Percentiles rank a stretch among this genome's conserved stretches.
Evolutionary conservation across 257 asterid species (phyloP).

Genomic region (Gynochthodes officinalis): DNA sequence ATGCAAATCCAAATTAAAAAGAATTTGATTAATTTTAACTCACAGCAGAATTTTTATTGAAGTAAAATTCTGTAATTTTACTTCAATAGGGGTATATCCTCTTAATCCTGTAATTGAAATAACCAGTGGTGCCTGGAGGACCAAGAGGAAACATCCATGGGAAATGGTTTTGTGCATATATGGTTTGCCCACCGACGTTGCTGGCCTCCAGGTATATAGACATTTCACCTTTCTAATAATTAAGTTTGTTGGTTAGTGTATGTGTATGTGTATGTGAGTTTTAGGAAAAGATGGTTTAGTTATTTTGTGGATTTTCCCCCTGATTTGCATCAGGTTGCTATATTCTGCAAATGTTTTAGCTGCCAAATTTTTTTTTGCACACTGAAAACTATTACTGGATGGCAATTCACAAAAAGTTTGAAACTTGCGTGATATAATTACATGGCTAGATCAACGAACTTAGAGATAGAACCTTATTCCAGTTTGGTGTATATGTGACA

Average conservation of each 20-base stretch:
- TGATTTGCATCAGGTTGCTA: neutral
- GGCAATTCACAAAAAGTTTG: neutral
- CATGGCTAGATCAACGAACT: no score
- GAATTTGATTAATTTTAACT: no score
- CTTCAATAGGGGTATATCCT: no score
- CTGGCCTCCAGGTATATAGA: constrained; percentile 80
- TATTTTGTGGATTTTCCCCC: neutral
- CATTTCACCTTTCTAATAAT: neutral
- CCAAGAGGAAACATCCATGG: constrained; percentile 94
- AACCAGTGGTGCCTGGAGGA: constrained; percentile 75
- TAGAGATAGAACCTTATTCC: neutral
- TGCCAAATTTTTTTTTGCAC: neutral
- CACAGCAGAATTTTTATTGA: no score
- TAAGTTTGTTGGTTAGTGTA: neutral
- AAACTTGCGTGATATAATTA: neutral
- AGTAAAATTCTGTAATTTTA: no score
- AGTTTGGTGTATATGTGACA: neutral
- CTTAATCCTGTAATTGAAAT: no score
- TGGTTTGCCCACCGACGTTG: constrained; percentile 79
- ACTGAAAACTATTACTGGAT: neutral
- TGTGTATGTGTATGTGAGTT: neutral
- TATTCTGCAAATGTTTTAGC: neutral
- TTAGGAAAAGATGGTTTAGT: neutral
- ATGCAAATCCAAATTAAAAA: no score
- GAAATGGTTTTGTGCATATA: constrained; percentile 94